These are phyloP conservation scores for Eleusine indica DNA, from an alignment of 176 grass and related monocot species.

Conservation along the genomic window DNA sequence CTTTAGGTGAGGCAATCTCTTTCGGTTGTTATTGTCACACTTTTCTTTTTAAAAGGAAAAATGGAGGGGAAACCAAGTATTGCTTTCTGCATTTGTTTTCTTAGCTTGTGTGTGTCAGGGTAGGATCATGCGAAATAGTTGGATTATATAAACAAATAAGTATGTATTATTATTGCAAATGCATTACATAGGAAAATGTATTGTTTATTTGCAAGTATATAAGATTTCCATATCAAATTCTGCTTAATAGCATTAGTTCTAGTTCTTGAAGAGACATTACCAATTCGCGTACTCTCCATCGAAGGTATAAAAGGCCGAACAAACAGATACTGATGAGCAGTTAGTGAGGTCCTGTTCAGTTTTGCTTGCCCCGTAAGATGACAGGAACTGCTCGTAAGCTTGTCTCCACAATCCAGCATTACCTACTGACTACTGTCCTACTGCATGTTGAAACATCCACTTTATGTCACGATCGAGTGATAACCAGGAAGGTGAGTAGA, in stretches of 20 bases:
- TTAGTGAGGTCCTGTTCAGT: neutral
- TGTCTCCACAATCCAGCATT: constrained; percentile 14
- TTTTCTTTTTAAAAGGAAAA: constrained; percentile 38
- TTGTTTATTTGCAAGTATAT: too few relatives aligned
- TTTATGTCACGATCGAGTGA: constrained; percentile 35
- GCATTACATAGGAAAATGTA: too few relatives aligned
- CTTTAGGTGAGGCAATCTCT: constrained; percentile 53
- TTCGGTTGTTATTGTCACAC: constrained; percentile 44
- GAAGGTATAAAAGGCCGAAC: neutral
- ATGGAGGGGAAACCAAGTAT: too few relatives aligned
- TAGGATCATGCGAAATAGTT: too few relatives aligned
- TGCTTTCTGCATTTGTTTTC: too few relatives aligned
- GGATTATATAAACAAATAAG: too few relatives aligned
- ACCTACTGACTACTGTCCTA: constrained; percentile 12
- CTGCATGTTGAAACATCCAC: constrained; percentile 48
- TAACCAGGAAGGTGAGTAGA: constrained; percentile 3
- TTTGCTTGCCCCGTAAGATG: constrained; percentile 24
- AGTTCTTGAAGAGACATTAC: too few relatives aligned
- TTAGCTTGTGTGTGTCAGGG: too few relatives aligned
- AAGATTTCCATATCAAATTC: too few relatives aligned
- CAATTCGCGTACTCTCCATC: too few relatives aligned
- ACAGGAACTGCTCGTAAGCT: constrained; percentile 16
- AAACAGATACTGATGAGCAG: neutral
- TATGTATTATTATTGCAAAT: too few relatives aligned
- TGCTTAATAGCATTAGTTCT: too few relatives aligned